phyloP scores from a whole-genome alignment of 2,329 filamentous ascomycete genomes.

The Macrophomina tecta region DNA sequence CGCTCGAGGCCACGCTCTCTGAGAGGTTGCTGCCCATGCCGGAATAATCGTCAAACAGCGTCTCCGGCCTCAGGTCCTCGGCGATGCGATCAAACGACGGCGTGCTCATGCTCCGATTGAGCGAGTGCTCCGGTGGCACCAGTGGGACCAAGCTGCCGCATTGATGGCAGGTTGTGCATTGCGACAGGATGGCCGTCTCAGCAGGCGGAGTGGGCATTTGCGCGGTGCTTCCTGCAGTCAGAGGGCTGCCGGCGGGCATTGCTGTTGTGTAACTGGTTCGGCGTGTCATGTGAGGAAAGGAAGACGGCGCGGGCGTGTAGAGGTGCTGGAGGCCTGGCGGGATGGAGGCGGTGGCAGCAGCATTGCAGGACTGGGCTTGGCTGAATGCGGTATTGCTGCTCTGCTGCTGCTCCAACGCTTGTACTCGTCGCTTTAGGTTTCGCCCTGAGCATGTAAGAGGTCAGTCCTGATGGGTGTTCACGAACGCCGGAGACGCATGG shows the following conservation, averaged over 20 bases:
- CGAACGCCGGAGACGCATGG: neutral
- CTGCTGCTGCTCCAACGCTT: slow-evolving; percentile 9
- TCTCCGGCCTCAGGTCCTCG: neutral
- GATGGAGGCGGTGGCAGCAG: neutral
- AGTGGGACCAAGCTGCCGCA: slow-evolving; percentile 10
- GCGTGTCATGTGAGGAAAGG: neutral
- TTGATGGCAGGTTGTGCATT: neutral
- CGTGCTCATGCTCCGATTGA: neutral
- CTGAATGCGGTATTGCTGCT: neutral
- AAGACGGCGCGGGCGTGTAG: neutral
- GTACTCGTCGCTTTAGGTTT: slow-evolving; percentile 12
- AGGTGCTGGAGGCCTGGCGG: neutral
- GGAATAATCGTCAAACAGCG: neutral
- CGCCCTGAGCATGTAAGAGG: slow-evolving; percentile 3
- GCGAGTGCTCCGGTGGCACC: too few species aligned
- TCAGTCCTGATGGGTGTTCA: neutral
- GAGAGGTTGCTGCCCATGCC: neutral
- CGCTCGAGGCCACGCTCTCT: neutral
- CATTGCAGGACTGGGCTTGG: neutral
- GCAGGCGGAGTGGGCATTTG: neutral
- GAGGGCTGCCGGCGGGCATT: neutral
- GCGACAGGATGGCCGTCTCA: neutral
- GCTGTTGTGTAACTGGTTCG: neutral
- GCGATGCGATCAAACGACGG: neutral
- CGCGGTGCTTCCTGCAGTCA: neutral